These are phyloP conservation scores for Orbilia blumenaviensis DNA, from an alignment of 2,329 filamentous ascomycete species.

Conservation along the genomic window DNA sequence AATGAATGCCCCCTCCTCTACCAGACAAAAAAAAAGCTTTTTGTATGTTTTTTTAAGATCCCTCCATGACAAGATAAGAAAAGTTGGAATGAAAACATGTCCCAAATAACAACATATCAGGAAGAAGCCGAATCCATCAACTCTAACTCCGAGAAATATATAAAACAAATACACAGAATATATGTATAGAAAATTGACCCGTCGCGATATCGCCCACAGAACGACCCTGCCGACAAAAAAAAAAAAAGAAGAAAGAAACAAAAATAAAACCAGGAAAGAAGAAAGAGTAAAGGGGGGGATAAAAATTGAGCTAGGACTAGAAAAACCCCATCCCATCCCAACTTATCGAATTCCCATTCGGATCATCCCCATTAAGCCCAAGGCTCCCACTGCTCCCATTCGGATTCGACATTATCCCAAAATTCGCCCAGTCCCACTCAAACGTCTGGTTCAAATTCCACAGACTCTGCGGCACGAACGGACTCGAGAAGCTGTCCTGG, in stretches of 20 bases:
- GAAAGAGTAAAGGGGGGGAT: background rate
- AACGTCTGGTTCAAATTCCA: slow-evolving; percentile 97
- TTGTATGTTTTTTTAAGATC: too few species aligned
- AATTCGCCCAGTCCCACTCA: slow-evolving; percentile 78
- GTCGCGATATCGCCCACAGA: background rate
- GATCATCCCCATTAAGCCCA: slow-evolving; percentile 32
- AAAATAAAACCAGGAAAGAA: background rate
- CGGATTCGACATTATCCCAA: slow-evolving; percentile 31
- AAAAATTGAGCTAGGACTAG: background rate
- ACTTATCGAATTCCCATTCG: slow-evolving; percentile 5
- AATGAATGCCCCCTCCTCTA: slow-evolving; percentile 19
- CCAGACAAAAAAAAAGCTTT: slow-evolving; percentile 12
- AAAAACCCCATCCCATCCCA: slow-evolving; percentile 52
- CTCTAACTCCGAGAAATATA: background rate
- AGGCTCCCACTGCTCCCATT: background rate
- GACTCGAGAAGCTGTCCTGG: slow-evolving; percentile 67
- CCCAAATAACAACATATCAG: too few species aligned
- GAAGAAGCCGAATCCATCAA: slow-evolving; percentile 2
- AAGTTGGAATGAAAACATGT: too few species aligned
- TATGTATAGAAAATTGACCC: background rate
- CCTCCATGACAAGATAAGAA: background rate
- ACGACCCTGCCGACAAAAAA: background rate
- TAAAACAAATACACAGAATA: background rate
- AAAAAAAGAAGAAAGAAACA: background rate
- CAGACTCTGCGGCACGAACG: slow-evolving; percentile 88